These are phyloP conservation scores for Boletus vinaceobasis DNA, from an alignment of 768 basidiomycete genomes.

Conservation along the genomic window DNA sequence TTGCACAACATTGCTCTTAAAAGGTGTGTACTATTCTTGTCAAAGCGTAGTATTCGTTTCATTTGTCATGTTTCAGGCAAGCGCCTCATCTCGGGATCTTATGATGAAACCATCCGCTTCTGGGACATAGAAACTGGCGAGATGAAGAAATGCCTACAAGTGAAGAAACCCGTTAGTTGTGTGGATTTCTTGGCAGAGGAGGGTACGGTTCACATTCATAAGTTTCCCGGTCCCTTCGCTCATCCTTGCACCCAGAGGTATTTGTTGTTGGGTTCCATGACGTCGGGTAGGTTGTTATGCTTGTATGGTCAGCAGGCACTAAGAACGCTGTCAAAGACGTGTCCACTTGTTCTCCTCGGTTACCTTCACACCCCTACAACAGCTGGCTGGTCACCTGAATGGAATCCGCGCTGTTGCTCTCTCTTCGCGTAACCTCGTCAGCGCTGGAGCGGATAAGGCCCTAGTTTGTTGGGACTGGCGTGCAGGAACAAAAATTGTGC, in stretches of 20 bases:
- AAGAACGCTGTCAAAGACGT: constrained; percentile 44
- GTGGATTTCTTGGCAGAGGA: constrained; percentile 83
- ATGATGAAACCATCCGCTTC: constrained; percentile 89
- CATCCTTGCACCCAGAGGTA: constrained; percentile 51
- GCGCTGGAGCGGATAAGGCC: constrained; percentile 70
- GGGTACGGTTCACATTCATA: constrained; percentile 40
- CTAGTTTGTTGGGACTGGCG: constrained; percentile 91
- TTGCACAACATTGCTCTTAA: constrained; percentile 75
- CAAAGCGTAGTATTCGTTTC: not conserved
- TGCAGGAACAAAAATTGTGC: constrained; percentile 80
- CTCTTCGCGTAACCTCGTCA: constrained; percentile 80
- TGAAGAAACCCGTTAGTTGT: constrained; percentile 89
- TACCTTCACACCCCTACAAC: constrained; percentile 80
- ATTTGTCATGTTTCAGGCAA: constrained; percentile 45
- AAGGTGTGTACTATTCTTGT: constrained; percentile 34
- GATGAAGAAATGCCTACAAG: constrained; percentile 71
- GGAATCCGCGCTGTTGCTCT: constrained; percentile 89
- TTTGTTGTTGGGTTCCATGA: constrained; percentile 93
- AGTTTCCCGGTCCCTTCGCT: not conserved
- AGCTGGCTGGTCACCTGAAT: constrained; percentile 81
- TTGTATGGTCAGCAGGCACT: constrained; percentile 1
- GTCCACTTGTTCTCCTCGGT: constrained; percentile 86
- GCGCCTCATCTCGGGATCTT: constrained; percentile 82
- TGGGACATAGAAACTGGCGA: constrained; percentile 77
- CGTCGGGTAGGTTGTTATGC: constrained; percentile 61